Evolutionary conservation across 768 basidiomycete genomes (phyloP).

Genomic region (Mycena kentingensis): DNA sequence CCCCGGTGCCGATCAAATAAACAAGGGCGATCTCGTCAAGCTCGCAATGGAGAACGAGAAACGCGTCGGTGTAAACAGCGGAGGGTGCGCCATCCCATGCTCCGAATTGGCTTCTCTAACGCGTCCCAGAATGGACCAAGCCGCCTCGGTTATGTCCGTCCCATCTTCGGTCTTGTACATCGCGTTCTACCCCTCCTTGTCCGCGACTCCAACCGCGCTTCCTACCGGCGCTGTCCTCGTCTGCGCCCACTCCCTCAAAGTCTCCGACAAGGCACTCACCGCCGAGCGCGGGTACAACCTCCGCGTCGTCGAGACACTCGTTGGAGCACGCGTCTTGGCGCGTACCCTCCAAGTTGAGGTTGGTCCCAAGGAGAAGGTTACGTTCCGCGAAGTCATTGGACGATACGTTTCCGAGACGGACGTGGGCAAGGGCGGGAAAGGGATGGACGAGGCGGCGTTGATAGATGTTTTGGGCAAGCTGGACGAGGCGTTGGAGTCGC

Average conservation of each 20-base stretch:
- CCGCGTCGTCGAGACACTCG: slow-evolving; percentile 88
- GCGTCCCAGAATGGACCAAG: slow-evolving; percentile 78
- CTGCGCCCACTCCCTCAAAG: slow-evolving; percentile 81
- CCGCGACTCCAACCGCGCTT: slow-evolving; percentile 61
- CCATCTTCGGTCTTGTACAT: slow-evolving; percentile 75
- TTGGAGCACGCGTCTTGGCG: slow-evolving; percentile 74
- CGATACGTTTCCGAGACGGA: slow-evolving; percentile 50
- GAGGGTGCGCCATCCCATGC: slow-evolving; percentile 53
- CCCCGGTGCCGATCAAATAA: slow-evolving; percentile 34
- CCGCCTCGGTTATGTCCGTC: slow-evolving; percentile 79
- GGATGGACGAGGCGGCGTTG: slow-evolving; percentile 48
- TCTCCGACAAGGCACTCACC: slow-evolving; percentile 76
- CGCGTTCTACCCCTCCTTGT: slow-evolving; percentile 75
- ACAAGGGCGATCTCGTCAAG: slow-evolving; percentile 72
- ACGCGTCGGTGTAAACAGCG: slow-evolving; percentile 81
- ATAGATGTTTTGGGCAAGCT: slow-evolving; percentile 50
- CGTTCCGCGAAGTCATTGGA: slow-evolving; percentile 67
- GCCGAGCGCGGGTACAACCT: slow-evolving; percentile 84
- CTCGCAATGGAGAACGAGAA: slow-evolving; percentile 86
- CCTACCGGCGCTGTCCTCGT: slow-evolving; percentile 58
- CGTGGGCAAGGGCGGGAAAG: slow-evolving; percentile 41
- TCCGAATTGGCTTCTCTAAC: slow-evolving; percentile 2
- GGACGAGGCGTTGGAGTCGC: slow-evolving; percentile 48
- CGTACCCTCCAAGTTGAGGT: slow-evolving; percentile 52
- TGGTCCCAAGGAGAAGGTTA: slow-evolving; percentile 53